Evolutionary conservation across 805 yeast species (phyloP), one percentile per base, ranked within the genome.

Genomic region (Kuraishia ogatae): DNA sequence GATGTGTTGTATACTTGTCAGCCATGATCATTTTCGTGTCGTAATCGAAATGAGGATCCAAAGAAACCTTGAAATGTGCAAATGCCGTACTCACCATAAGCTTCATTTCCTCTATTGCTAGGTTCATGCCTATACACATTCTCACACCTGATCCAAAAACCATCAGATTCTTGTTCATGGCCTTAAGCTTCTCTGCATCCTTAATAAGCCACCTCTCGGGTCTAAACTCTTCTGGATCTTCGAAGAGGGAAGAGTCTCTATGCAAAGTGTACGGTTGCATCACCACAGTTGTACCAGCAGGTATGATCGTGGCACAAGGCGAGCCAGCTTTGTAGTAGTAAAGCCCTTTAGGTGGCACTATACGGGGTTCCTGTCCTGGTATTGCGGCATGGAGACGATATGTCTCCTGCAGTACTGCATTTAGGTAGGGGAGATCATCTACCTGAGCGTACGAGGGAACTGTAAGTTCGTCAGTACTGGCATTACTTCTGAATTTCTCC

Each of bases 71-170:
- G 59, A 64, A 81, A 52, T 78, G 73, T 74, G 80, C 77, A 62
- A 83, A 79, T 19, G 86, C 64, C 56, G 76, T 75, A 10, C 83
- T 80, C 28, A 82, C 62, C 13, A 78, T 76, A 49, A 83, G 61
- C 63, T 84, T 85, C 74, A 85, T 83, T 63, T 85, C 91, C 48
- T 80, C 78, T 20, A 79, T 66, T 0, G 91, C 91, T 48, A 86
- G 64, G 63, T 85, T 76, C 82, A 82, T 78, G 1, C 93, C 92
- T 54, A 85, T 70, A 62, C 93, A 86, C 90, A 85, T 84, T 59
- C 90, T 70, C 21, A 83, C 74, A 2, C 92, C 93, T 48, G 82
- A 79, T 1, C 92, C 91, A 70, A 87, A 86, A 0, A 87, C 83
- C 76, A 85, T 78, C 75, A 84, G 78, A 60, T 74, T 73, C 53